Evolutionary conservation across 306 rosid genomes (phyloP), one percentile per base, ranked within the genome.

Genomic region (Senna siamea): DNA sequence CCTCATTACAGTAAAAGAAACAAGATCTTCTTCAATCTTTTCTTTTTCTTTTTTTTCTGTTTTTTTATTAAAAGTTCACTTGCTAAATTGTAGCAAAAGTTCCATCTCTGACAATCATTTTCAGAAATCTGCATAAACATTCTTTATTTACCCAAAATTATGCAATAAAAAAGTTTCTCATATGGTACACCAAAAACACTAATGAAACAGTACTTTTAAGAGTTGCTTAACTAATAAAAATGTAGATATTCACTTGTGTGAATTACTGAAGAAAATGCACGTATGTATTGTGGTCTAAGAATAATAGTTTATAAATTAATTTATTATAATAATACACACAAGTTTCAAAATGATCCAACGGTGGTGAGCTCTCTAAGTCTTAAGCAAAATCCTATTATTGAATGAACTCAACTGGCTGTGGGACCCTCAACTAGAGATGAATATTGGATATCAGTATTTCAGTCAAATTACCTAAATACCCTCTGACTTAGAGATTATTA

Each of bases 91-190:
- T 59, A 55, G 48, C 56, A 50, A 72, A 34, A 65, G 26, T 43
- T 66, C 75, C 58, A 35, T 58, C 73, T 52, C 69, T n/a, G 12
- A 63, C 60, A 69, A 26, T 66, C 50, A 5, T 28, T 64, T 71
- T 55, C 64, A 48, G 76, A 61, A 73, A 61, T 19, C 74, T 54
- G 65, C 57, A 60, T 51, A 58, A 13, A 70, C 43, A n/a, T 75
- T 48, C 72, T 57, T 63, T 74, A 73, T 46, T 82, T 59, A 70
- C 83, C 72, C 28, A 70, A 66, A 60, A 76, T 72, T 66, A 72
- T 79, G 56, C 51, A 61, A 43, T 34, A 51, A 75, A 72, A 60
- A 61, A 66, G 44, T 46, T 22, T 71, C 75, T 79, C 72, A 64
- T 26, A 60, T 15, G 66, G 37, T n/a, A 30, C 54, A 47, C 22